Percentiles rank a stretch among this genome's conserved stretches.
phyloP scores from a whole-genome alignment of 1,284 basidiomycete species.

The Tremellales sp. region DNA sequence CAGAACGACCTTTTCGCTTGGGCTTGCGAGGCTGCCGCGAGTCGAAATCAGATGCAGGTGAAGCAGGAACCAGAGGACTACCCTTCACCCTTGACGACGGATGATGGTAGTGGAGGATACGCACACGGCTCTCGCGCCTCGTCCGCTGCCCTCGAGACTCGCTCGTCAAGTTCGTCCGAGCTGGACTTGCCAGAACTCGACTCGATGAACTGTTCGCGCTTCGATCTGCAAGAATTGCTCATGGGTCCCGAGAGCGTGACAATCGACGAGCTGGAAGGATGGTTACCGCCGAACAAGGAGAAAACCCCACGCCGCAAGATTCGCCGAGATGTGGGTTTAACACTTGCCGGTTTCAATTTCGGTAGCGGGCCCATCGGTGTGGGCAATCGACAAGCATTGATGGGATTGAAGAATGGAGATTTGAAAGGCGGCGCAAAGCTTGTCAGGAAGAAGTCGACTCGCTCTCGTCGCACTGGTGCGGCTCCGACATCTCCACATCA shows the following conservation, averaged over 20 bases:
- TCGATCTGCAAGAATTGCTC: constrained; percentile 25
- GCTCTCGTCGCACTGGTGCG: too few species aligned
- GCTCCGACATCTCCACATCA: neutral
- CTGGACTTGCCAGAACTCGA: constrained; percentile 29
- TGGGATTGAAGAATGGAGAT: neutral
- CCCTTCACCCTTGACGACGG: constrained; percentile 36
- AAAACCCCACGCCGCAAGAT: constrained; percentile 5
- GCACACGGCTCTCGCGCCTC: constrained; percentile 17
- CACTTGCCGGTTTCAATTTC: neutral
- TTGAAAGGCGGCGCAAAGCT: too few species aligned
- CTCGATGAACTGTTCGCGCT: constrained; percentile 8
- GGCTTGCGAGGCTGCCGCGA: constrained; percentile 33
- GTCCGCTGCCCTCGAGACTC: constrained; percentile 3
- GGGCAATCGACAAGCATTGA: neutral
- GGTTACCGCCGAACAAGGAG: constrained; percentile 26
- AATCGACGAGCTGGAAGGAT: constrained; percentile 38
- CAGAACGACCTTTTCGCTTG: constrained; percentile 27
- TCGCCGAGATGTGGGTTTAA: neutral
- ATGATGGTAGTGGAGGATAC: constrained; percentile 7
- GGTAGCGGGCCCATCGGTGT: neutral
- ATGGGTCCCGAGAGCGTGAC: constrained; percentile 41
- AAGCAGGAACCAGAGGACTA: constrained; percentile 42
- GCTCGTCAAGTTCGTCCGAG: constrained; percentile 32
- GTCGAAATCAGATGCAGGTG: constrained; percentile 18
- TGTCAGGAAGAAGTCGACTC: neutral